These are phyloP conservation scores for Rubia tinctorum DNA, from an alignment of 305 asterid genomes.

Conservation along the genomic window DNA sequence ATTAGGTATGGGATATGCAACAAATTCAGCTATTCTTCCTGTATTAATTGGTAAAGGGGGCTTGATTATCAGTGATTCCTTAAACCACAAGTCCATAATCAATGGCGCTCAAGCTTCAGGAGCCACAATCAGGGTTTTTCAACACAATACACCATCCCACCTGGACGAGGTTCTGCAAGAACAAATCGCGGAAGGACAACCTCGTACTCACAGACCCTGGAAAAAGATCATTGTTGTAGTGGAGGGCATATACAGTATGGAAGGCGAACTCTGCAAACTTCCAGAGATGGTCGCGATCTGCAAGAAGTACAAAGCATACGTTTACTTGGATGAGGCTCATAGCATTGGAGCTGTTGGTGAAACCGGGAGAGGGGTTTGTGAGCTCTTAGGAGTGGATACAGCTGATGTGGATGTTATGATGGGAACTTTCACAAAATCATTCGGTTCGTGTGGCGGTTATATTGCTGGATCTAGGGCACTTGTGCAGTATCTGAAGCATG, in stretches of 20 bases:
- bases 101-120: conserved; percentile 99
- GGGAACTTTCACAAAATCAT: conserved; percentile 99
- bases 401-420: conserved; percentile 95
- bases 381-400: conserved; percentile 93
- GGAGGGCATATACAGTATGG: conserved; percentile 99
- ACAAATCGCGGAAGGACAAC: conserved; percentile 97
- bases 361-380: conserved; percentile 96
- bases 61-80: conserved; percentile 88
- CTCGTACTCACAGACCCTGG: conserved; percentile 99
- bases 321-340: conserved; percentile 98
- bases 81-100: conserved; percentile 94
- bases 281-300: conserved; percentile 96
- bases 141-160: conserved; percentile 92
- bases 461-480: conserved; percentile 97
- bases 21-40: conserved; percentile 96
- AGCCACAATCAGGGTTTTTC: conserved; percentile 91
- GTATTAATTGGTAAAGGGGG: conserved; percentile 88
- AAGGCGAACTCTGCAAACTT: conserved; percentile 94
- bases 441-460: conserved; percentile 99
- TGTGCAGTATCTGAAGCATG: conserved; percentile 69
- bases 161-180: conserved; percentile 89
- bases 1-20: conserved; percentile 96
- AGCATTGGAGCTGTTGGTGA: conserved; percentile 99
- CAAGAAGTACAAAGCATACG: conserved; percentile 92
- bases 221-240: conserved; percentile 91